These are phyloP conservation scores for Allomyces macrogynus DNA, from an alignment of 192 early-diverging fungal genomes.

Conservation along the genomic window DNA sequence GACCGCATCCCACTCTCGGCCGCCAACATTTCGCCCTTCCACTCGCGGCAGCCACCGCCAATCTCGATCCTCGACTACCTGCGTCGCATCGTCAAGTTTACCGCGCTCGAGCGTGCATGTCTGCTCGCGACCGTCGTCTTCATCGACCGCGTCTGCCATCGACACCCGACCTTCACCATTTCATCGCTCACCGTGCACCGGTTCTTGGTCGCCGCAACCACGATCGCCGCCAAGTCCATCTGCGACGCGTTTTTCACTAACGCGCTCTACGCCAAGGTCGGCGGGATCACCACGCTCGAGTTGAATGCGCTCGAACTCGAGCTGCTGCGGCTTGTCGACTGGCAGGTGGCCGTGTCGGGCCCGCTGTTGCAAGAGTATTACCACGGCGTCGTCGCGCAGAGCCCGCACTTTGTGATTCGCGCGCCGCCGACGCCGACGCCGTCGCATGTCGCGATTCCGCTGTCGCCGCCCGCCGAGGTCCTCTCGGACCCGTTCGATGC, in stretches of 20 bases:
- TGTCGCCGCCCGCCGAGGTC: no score
- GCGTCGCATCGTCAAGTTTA: constrained; percentile 31
- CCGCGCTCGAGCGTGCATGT: constrained; percentile 24
- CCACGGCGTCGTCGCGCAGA: constrained; percentile 19
- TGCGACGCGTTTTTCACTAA: constrained; percentile 34
- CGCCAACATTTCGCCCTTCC: constrained; percentile 29
- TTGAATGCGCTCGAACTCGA: constrained; percentile 35
- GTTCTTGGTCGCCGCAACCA: constrained; percentile 26
- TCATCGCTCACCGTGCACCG: constrained; percentile 24
- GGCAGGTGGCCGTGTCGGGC: constrained; percentile 19
- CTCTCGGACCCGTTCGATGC: no score
- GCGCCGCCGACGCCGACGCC: constrained; percentile 1
- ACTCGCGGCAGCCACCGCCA: constrained; percentile 25
- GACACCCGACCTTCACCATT: constrained; percentile 22
- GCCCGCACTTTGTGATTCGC: constrained; percentile 1
- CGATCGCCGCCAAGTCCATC: constrained; percentile 19
- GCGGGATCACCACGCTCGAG: constrained; percentile 30
- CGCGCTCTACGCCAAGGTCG: constrained; percentile 31
- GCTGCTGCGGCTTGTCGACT: constrained; percentile 26
- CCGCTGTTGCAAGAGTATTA: constrained; percentile 33
- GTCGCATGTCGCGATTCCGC: neutral
- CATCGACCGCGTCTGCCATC: constrained; percentile 22
- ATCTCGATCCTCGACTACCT: constrained; percentile 34
- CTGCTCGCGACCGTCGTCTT: constrained; percentile 28
- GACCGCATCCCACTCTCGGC: constrained; percentile 28